Percentiles rank a stretch among this genome's conserved stretches.
Conservation (phyloP, 257 asterid species). For the Przewalskia tangutica region DNA sequence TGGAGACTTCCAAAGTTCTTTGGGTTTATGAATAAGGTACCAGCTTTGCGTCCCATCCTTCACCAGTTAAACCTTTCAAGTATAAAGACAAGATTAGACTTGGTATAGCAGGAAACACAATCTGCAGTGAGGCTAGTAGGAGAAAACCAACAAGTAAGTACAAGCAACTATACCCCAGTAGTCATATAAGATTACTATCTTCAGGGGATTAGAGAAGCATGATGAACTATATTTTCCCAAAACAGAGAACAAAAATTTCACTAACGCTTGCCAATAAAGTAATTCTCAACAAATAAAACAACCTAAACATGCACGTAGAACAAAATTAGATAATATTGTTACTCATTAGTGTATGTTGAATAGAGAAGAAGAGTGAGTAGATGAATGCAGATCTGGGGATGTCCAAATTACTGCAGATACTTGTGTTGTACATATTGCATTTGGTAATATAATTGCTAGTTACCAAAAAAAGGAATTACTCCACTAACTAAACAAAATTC, state of each 20-base stretch:
- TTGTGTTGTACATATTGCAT: too few relatives aligned
- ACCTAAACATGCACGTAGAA: neutral
- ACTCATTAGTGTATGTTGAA: too few relatives aligned
- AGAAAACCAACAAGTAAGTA: neutral
- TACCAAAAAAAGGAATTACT: too few relatives aligned
- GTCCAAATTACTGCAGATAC: too few relatives aligned
- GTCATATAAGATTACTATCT: neutral
- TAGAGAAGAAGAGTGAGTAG: too few relatives aligned
- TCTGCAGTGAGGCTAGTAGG: neutral
- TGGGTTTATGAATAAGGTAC: constrained; percentile 54
- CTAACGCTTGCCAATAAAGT: neutral
- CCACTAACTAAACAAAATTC: too few relatives aligned
- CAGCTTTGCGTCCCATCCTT: constrained; percentile 74
- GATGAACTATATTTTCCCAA: neutral
- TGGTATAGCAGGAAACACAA: neutral
- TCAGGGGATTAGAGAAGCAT: neutral
- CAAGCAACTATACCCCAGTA: neutral
- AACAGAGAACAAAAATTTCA: neutral
- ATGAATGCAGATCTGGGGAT: too few relatives aligned
- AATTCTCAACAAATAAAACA: neutral
- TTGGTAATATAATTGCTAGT: too few relatives aligned
- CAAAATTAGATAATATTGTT: neutral
- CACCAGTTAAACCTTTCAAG: constrained; percentile 9
- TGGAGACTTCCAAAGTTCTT: constrained; percentile 68
- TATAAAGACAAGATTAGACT: neutral